Evolutionary conservation across 208 protist genomes (phyloP).

Genomic region (Herpetomonas samuelpessoai): DNA sequence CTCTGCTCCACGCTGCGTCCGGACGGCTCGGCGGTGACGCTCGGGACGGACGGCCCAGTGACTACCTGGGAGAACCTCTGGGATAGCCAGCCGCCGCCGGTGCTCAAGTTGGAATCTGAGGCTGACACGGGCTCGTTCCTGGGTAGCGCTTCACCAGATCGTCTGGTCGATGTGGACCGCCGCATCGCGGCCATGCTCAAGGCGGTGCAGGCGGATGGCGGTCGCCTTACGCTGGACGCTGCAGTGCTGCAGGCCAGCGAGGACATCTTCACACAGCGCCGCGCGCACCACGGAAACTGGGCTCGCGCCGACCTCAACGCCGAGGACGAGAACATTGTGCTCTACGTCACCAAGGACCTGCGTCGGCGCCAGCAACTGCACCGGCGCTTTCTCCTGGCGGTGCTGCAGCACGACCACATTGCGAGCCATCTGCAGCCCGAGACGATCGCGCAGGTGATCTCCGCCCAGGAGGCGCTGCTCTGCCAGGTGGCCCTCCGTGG

Average conservation of each 20-base stretch:
- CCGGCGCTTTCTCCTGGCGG: slow-evolving; percentile 57
- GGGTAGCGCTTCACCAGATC: slow-evolving; percentile 1
- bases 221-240: slow-evolving; percentile 52
- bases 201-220: slow-evolving; percentile 20
- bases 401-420: slow-evolving; percentile 46
- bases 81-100: background rate
- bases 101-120: background rate
- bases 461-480: slow-evolving; percentile 66
- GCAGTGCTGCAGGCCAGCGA: slow-evolving; percentile 54
- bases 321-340: slow-evolving; percentile 75
- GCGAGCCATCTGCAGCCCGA: slow-evolving; percentile 23
- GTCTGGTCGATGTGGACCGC: slow-evolving; percentile 7
- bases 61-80: slow-evolving; percentile 24
- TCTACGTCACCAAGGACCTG: slow-evolving; percentile 63
- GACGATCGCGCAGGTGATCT: slow-evolving; percentile 65
- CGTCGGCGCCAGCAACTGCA: slow-evolving; percentile 64
- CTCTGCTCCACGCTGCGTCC: slow-evolving; percentile 38
- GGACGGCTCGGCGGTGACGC: slow-evolving; percentile 48
- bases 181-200: slow-evolving; percentile 34
- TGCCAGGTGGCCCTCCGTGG: slow-evolving; percentile 55
- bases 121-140: background rate
- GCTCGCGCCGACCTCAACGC: slow-evolving; percentile 58
- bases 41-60: slow-evolving; percentile 50
- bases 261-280: slow-evolving; percentile 19
- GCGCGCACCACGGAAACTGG: slow-evolving; percentile 56